phyloP scores from a whole-genome alignment of 2,329 filamentous ascomycete genomes.

The Fusarium vanettenii region DNA sequence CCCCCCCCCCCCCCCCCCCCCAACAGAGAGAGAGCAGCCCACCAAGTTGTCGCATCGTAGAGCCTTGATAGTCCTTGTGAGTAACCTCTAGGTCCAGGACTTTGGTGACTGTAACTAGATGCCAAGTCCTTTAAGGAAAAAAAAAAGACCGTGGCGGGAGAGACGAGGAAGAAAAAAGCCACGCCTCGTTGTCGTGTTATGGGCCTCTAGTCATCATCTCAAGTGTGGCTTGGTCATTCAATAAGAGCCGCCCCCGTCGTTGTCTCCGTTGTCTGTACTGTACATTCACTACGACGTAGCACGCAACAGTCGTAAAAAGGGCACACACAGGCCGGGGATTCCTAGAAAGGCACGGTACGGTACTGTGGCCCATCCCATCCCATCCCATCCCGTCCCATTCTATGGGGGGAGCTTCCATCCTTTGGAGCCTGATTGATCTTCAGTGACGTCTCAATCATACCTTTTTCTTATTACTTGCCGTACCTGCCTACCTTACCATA shows the following conservation, averaged over 20 bases:
- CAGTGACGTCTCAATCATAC: slow-evolving; percentile 38
- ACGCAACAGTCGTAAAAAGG: neutral
- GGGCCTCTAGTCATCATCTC: slow-evolving; percentile 16
- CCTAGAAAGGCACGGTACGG: neutral
- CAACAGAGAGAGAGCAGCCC: neutral
- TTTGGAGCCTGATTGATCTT: slow-evolving; percentile 40
- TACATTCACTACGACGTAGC: neutral
- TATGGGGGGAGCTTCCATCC: slow-evolving; percentile 24
- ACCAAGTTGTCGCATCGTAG: slow-evolving; percentile 3
- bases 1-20: neutral
- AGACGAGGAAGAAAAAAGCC: neutral
- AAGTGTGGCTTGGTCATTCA: slow-evolving; percentile 19
- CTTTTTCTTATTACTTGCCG: slow-evolving; percentile 10
- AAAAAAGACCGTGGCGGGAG: neutral
- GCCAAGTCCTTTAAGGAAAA: neutral
- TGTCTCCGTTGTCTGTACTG: neutral
- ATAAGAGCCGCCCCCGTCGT: neutral
- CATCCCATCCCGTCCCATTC: neutral
- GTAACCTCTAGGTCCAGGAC: neutral
- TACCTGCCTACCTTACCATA: slow-evolving; percentile 3
- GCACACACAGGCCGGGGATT: neutral
- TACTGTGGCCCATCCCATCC: slow-evolving; percentile 7
- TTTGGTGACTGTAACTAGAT: neutral
- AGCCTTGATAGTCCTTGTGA: neutral
- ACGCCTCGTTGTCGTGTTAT: neutral